phyloP scores from a whole-genome alignment of 148 eudicot species.

The Simmondsia chinensis region DNA sequence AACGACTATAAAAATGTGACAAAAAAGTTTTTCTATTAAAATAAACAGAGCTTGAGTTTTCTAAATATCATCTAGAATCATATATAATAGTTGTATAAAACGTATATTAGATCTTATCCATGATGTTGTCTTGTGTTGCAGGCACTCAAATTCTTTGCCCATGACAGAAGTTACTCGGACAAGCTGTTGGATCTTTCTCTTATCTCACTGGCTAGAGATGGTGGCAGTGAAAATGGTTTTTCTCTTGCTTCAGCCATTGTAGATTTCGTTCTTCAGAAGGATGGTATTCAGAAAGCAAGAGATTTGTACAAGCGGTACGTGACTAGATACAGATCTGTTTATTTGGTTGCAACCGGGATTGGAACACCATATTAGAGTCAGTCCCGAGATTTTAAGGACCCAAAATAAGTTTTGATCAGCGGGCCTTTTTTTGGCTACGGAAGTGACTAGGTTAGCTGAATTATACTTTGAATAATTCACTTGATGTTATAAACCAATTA shows the following conservation, averaged over 20 bases:
- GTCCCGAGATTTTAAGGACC: too few relatives aligned
- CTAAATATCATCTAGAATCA: neutral
- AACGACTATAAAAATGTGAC: too few relatives aligned
- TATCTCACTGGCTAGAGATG: conserved; percentile 47
- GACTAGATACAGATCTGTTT: conserved; percentile 3
- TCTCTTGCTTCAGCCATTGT: conserved; percentile 66
- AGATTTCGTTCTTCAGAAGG: conserved; percentile 31
- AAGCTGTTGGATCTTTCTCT: conserved; percentile 60
- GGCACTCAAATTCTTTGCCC: conserved; percentile 58
- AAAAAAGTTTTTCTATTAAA: too few relatives aligned
- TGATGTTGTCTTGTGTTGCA: conserved; percentile 17
- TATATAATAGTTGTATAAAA: neutral
- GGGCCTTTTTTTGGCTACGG: too few relatives aligned
- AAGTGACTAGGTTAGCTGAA: too few relatives aligned
- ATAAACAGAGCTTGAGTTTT: too few relatives aligned
- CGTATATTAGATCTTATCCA: neutral
- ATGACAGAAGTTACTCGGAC: conserved; percentile 35
- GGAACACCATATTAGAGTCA: too few relatives aligned
- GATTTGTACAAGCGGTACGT: conserved; percentile 65
- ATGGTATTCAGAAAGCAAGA: conserved; percentile 72
- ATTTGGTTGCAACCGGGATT: too few relatives aligned
- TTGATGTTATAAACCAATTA: too few relatives aligned
- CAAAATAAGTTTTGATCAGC: too few relatives aligned
- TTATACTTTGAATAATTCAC: too few relatives aligned
- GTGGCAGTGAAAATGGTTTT: conserved; percentile 74